Base-by-base conservation (phyloP, 345 rosid species). In the Linum trigynum region DNA sequence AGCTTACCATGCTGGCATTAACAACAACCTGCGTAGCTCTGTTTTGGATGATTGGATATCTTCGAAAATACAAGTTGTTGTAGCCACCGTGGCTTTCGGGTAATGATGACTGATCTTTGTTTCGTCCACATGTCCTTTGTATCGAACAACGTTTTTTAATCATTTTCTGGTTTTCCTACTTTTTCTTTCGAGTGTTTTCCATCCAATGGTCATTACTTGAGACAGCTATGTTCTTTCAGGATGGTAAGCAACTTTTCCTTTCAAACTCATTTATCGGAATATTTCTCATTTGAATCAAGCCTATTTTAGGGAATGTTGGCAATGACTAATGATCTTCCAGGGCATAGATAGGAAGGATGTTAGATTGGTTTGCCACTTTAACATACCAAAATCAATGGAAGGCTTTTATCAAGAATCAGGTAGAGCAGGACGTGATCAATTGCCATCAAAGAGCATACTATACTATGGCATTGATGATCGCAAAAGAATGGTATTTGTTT, bases 71-170 rank as follows among this genome's bases (percentile, higher is more conserved):
- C 99, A 85, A 82, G 92, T 94, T 70, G 92, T 94, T 67, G 95
- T 94, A 60, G 99, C 99, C 75, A 94, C 99, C 10, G 97, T 90
- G 61, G 97, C 99, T 72, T 94, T 90, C 68, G 99, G 99, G 99
- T 94, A 48, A 48, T 23, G 32, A 89, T 76, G 75, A 63, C 68
- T 45, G 32, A 57, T 69, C 62, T 10, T 56, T 12, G 53, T 62
- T 74, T 58, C 12, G 43, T 70, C 57, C 64, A 12, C 51, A 1
- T n/a, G 38, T 48, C 45, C 59, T 45, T 39, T 75, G 53, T 39
- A 43, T 56, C 61, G 55, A 61, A 70, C 65, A 68, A 48, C 53
- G 2, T 48, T 2, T 63, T 70, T 69, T 79, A 78, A 80, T 82
- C 70, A 70, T 64, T 74, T 75, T 71, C 38, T 62, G 59, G 59